These are phyloP conservation scores for Periconia macrospinosa DNA, from an alignment of 2,329 filamentous ascomycete species.

Conservation along the genomic window DNA sequence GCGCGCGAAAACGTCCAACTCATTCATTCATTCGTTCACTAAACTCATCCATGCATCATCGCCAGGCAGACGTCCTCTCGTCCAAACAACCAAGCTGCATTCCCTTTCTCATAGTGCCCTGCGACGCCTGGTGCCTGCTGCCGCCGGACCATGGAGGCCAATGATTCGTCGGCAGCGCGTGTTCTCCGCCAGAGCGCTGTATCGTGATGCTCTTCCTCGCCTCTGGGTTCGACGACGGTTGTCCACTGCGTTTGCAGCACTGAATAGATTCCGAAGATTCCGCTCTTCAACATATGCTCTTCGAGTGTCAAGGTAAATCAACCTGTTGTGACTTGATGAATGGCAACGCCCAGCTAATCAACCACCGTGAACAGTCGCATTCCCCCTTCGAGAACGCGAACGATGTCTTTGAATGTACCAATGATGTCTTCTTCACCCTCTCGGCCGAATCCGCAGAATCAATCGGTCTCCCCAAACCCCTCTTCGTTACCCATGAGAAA, in stretches of 20 bases:
- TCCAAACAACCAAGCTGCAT: slow-evolving; percentile 4
- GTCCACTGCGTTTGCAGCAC: background rate
- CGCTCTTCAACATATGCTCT: background rate
- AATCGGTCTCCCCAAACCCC: background rate
- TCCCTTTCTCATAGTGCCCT: slow-evolving; percentile 3
- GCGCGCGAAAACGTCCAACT: background rate
- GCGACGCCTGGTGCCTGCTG: slow-evolving; percentile 29
- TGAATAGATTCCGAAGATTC: no score
- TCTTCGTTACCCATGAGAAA: no score
- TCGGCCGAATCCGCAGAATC: background rate
- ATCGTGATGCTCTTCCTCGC: background rate
- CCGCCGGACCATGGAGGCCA: slow-evolving; percentile 40
- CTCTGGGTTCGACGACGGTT: background rate
- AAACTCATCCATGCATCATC: background rate
- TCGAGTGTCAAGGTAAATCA: background rate
- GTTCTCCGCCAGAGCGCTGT: background rate
- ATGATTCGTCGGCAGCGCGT: slow-evolving; percentile 30
- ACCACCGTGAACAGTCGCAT: background rate
- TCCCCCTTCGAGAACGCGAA: background rate
- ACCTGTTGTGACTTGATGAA: background rate
- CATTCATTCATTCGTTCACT: slow-evolving; percentile 1
- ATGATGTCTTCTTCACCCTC: background rate
- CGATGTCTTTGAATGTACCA: background rate
- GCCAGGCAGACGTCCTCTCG: slow-evolving; percentile 23
- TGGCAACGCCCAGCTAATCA: background rate